phyloP scores from a whole-genome alignment of 257 asterid genomes.

The Thymus quinquecostatus region DNA sequence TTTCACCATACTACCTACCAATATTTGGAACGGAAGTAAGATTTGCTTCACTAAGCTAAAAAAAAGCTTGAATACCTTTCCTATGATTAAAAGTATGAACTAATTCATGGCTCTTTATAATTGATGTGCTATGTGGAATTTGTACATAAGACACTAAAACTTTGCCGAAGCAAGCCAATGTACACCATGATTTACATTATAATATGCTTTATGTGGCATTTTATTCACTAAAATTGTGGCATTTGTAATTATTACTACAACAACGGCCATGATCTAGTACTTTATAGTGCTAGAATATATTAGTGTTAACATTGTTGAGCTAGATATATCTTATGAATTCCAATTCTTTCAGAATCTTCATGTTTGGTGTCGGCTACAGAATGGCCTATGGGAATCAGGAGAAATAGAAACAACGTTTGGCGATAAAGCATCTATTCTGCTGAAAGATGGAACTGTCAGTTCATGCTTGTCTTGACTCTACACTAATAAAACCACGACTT shows the following conservation, averaged over 20 bases:
- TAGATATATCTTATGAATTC: conserved; percentile 7
- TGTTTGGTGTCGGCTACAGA: conserved; percentile 70
- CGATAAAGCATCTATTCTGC: conserved; percentile 61
- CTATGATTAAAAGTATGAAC: conserved; percentile 14
- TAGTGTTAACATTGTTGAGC: conserved; percentile 13
- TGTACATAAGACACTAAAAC: no score
- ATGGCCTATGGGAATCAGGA: conserved; percentile 73
- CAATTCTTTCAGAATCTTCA: conserved; percentile 66
- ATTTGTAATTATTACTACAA: conserved; percentile 20
- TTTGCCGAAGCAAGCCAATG: neutral
- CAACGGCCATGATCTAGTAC: conserved; percentile 8
- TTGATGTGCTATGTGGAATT: conserved; percentile 6
- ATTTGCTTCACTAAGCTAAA: conserved; percentile 11
- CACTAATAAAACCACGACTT: no score
- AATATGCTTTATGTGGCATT: neutral
- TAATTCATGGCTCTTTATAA: neutral
- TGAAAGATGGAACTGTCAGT: conserved; percentile 74
- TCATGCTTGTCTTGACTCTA: conserved; percentile 22
- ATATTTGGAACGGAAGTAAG: neutral
- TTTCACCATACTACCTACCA: neutral
- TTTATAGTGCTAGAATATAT: conserved; percentile 17
- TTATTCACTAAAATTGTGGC: neutral
- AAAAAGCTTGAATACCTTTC: neutral
- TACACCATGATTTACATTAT: conserved; percentile 18
- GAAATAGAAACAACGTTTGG: conserved; percentile 72